Base-by-base conservation (phyloP, 352 stramenopile species). In the Hyaloperonospora arabidopsidis region DNA sequence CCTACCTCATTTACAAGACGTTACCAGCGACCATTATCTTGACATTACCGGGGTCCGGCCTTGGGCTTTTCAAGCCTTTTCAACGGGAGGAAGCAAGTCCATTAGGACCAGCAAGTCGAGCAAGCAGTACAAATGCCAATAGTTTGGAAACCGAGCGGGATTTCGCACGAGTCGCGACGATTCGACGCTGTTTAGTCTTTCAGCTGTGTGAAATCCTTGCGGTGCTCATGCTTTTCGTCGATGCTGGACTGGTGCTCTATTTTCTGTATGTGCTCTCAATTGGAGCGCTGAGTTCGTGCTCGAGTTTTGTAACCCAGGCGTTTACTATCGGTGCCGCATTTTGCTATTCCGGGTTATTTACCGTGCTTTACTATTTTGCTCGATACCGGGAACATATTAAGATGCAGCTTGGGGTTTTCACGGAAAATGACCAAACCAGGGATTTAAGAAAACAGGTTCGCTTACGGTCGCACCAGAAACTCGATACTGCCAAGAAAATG, bases 321-420 rank as follows among this genome's bases (percentile, higher is more conserved):
- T 87, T 87, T 45, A 56, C 68, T 1, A 38, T 69, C 1, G 68
- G 68, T 10, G 68, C 62, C 12, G 53, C 78, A 1, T 18, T 75
- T 0, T 84, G 72, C 34, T 89, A 77, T 39, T 12, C 54, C 14
- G 67, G 57, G 0, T 52, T 91, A 1, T 80, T 86, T 23, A 49
- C 72, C 8, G 75, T 85, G 53, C 48, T 88, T 22, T 62, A 67
- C 43, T 76, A 74, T 54, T 88, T 90, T 50, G 72, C 77, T 34
- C 76, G 79, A 18, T 86, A 83, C 41, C 79, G 79, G 0, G 79
- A 90, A 35, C 79, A 88, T 54, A 72, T 90, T 44, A 89, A 89
- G 63, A 89, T 89, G 79, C 67, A 84, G 51, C 52, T 89, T 1
- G 76, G 79, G 1, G 76, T 75, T 7, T 89, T 89, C 54, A 67